Base-by-base conservation (phyloP, 768 basidiomycete species). In the Auriscalpium vulgare region DNA sequence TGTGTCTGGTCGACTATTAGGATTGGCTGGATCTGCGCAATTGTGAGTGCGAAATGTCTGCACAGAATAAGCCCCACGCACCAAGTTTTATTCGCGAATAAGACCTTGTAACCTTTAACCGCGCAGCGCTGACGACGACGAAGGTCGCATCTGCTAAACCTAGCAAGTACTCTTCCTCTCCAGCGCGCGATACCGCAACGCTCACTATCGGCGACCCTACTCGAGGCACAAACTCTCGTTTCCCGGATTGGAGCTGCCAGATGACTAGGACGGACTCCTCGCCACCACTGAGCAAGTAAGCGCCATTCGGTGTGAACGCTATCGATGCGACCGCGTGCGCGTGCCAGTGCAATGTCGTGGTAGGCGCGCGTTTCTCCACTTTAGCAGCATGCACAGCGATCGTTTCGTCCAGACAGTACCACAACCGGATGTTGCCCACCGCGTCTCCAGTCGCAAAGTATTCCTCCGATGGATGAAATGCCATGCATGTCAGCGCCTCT, bases 191-290 rank as follows among this genome's bases (percentile, higher is more conserved):
- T 45, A 88, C 72, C 4, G 83, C 77, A 37, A 95, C 75, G 37
- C 81, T 83, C 63, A 77, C 79, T 53, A 97, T 89, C 5, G 93
- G 85, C 3, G 92, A 86, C 16, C 95, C 95, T 10, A 98, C 77
- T 51, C 97, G 83, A 36, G 97, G 94, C 2, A 98, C 81, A 66
- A 91, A 98, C 68, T 97, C 94, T 67, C 85, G 87, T 69, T 84
- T 89, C 5, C 90, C 89, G 0, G 87, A 83, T 60, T 91, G 86
- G 44, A 99, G 68, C 66, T 97, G 92, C 97, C 97, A 99, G 56
- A 95, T 87, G 40, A 98, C 95, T n/a, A 99, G 71, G 10, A 97
- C 95, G 36, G 88, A 81, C 68, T 98, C 97, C 69, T 97, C 92
- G 47, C 97, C 97, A 59, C 93, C 95, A 58, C 90, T 95, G 49